Evolutionary conservation across 331 rosid genomes (phyloP).

Genomic region (Rhamnella rubrinervis): DNA sequence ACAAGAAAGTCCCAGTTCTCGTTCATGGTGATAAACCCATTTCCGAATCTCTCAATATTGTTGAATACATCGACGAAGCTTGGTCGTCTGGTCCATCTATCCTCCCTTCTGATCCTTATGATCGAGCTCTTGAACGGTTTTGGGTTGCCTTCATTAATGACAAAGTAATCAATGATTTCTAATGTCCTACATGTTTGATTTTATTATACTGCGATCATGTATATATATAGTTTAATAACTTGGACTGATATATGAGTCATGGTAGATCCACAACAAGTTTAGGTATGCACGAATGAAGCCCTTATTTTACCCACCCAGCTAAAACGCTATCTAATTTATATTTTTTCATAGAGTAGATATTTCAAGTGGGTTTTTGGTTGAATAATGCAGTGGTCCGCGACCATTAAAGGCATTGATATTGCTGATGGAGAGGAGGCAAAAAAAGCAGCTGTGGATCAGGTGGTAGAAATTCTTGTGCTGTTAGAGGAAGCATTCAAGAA

Average conservation of each 20-base stretch:
- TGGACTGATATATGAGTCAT: too few species aligned
- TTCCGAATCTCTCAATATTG: slow-evolving; percentile 56
- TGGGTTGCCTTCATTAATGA: too few species aligned
- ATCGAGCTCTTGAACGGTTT: too few species aligned
- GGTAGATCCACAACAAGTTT: too few species aligned
- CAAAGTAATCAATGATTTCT: too few species aligned
- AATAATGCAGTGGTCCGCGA: too few species aligned
- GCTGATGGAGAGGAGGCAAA: not conserved
- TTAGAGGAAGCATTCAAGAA: slow-evolving; percentile 51
- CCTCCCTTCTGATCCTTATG: too few species aligned
- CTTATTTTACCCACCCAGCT: not conserved
- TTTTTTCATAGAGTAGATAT: too few species aligned
- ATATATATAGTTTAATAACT: not conserved
- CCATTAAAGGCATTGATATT: too few species aligned
- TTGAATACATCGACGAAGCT: slow-evolving; percentile 17
- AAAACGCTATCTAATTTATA: not conserved
- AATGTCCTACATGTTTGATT: not conserved
- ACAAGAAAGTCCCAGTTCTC: slow-evolving; percentile 64
- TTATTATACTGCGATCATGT: not conserved
- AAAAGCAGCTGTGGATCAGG: slow-evolving; percentile 30
- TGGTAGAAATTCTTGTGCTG: slow-evolving; percentile 27
- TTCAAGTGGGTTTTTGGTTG: too few species aligned
- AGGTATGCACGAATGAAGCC: too few species aligned
- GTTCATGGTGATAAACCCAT: slow-evolving; percentile 46
- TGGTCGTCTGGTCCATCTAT: too few species aligned